These are phyloP conservation scores for Raddia guianensis DNA, from an alignment of 176 grass and related monocot species.

Conservation along the genomic window DNA sequence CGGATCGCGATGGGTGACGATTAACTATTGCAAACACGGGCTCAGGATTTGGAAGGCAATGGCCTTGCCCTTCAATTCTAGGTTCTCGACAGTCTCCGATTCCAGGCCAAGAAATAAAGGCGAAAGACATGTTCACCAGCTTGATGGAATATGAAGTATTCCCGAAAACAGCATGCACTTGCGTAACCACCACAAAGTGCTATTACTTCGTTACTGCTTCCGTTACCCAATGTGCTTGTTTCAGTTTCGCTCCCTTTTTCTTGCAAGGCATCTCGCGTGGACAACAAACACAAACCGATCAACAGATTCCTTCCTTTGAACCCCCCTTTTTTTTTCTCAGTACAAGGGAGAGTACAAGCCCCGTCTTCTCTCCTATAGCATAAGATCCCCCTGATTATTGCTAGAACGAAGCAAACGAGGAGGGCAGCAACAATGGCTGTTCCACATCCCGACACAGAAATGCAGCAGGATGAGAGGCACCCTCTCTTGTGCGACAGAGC, in stretches of 20 bases:
- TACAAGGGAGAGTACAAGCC: background rate
- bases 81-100: background rate
- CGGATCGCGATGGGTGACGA: background rate
- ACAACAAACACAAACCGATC: conserved; percentile 28
- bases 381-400: background rate
- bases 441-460: conserved; percentile 29
- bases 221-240: conserved; percentile 37
- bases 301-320: conserved; percentile 3
- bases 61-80: background rate
- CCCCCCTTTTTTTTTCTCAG: background rate
- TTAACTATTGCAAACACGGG: background rate
- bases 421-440: conserved; percentile 28
- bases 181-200: background rate
- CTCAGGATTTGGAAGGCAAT: background rate
- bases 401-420: conserved; percentile 18
- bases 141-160: background rate
- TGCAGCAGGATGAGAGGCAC: conserved; percentile 43
- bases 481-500: conserved; percentile 51
- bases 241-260: conserved; percentile 40
- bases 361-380: conserved; percentile 25
- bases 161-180: background rate
- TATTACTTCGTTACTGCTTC: background rate
- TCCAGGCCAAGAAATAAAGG: background rate
- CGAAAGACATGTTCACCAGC: background rate
- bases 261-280: conserved; percentile 39